Conservation (phyloP, 164 flowering plant species). For the Amborella trichopoda region DNA sequence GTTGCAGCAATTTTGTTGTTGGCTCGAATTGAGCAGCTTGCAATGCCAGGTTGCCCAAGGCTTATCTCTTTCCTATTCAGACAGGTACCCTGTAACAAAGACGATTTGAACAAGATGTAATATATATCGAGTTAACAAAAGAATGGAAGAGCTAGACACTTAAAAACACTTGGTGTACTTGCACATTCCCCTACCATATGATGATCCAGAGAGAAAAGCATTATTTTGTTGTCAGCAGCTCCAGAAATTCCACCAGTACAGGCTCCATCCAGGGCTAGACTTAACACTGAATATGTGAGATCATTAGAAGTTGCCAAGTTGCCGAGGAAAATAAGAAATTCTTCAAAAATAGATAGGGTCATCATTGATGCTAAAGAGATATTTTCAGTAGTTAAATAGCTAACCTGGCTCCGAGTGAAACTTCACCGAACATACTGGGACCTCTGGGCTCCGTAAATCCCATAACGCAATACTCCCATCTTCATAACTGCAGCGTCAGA, state of each 20-base stretch:
- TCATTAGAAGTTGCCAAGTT: too few relatives aligned
- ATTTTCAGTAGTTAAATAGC: slow-evolving; percentile 1
- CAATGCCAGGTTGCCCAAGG: slow-evolving; percentile 70
- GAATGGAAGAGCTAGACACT: not conserved
- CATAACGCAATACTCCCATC: slow-evolving; percentile 89
- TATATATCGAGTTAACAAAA: not conserved
- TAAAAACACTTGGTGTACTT: not conserved
- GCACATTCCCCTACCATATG: slow-evolving; percentile 29
- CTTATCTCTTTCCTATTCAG: slow-evolving; percentile 56
- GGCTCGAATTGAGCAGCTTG: slow-evolving; percentile 48
- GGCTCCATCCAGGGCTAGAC: slow-evolving; percentile 43
- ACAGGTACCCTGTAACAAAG: slow-evolving; percentile 44
- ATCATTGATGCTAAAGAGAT: too few relatives aligned
- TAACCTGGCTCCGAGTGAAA: slow-evolving; percentile 85
- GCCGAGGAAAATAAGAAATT: too few relatives aligned
- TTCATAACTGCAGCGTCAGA: slow-evolving; percentile 63
- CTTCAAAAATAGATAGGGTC: too few relatives aligned
- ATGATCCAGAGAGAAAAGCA: slow-evolving; percentile 47
- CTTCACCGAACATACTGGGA: slow-evolving; percentile 57
- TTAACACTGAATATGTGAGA: slow-evolving; percentile 39
- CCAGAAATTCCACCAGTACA: slow-evolving; percentile 78
- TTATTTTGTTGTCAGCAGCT: slow-evolving; percentile 72
- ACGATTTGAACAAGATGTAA: not conserved
- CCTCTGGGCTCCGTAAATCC: slow-evolving; percentile 68
- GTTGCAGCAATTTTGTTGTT: slow-evolving; percentile 82